Evolutionary conservation across 2,329 filamentous ascomycete genomes (phyloP), one percentile per base, ranked within the genome.

Genomic region (Colletotrichum sp.): DNA sequence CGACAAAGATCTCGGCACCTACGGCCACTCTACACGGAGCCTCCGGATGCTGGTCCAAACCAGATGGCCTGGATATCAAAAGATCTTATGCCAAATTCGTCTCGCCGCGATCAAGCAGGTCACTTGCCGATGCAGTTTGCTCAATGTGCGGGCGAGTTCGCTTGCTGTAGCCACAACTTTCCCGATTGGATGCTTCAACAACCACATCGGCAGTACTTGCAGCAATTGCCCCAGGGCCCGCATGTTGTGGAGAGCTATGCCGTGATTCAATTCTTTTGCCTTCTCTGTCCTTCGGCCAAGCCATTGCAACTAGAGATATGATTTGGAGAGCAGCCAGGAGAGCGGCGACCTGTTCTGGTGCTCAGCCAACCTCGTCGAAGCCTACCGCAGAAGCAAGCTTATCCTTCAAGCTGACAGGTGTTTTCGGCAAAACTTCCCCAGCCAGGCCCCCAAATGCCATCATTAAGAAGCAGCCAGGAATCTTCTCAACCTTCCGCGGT

Each of bases 1-100:
- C 57, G 39, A 72, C 63, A 72, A 26, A 63, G 57, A 74, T 68
- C 48, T 75, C 74, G 74, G 70, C 70, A 75, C 57, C 65, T 68
- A 18, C 68, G 57, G 57, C 24, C 36, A 44, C 57, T 63, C 55
- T 44, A 32, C 68, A 59, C 68, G 68, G 36, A 63, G 24, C 24
- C n/a, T 28, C 18, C 57, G 68, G 57, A 44, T 62, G 57, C 36
- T 24, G 68, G 34, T 34, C 18, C 9, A 62, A 34, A 16, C 18
- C 63, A 66, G 34, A 44, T 48, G 18, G 22, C 24, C 39, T 26
- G 59, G 13, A 15, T 26, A 52, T 52, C n/a, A 63, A 8, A 5
- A 62, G 26, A 15, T 24, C 26, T 15, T 10, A 12, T n/a, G 10
- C 24, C 36, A 26, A 16, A 22, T 60, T 62, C 34, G 34, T 48